Conservation (phyloP, 2,329 filamentous ascomycete genomes). For the Colletotrichum eleusines region DNA sequence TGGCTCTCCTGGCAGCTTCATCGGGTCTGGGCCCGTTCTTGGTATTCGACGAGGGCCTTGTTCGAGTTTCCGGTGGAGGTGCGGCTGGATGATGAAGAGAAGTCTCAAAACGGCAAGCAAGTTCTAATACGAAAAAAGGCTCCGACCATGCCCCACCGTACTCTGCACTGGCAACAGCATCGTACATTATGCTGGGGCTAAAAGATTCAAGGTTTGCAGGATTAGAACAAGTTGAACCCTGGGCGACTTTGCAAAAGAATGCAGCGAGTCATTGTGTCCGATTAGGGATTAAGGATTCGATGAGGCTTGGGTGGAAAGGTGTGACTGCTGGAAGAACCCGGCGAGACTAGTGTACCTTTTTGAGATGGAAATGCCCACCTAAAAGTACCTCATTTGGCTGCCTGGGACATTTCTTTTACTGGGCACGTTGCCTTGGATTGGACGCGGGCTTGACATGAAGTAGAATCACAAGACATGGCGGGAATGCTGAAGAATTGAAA, state of each 20-base stretch:
- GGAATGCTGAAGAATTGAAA: constrained; percentile 16
- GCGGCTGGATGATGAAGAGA: not conserved
- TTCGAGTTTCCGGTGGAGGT: constrained; percentile 9
- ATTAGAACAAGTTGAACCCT: not conserved
- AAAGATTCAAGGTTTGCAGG: not conserved
- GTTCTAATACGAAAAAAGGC: too few relatives aligned
- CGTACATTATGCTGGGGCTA: not conserved
- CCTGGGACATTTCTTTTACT: not conserved
- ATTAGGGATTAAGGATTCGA: not conserved
- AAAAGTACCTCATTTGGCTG: not conserved
- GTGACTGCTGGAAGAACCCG: not conserved
- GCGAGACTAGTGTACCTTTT: not conserved
- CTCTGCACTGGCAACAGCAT: too few relatives aligned
- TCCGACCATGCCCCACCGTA: too few relatives aligned
- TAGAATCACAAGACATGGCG: not conserved
- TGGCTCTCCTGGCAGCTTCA: constrained; percentile 24
- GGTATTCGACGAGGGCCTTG: constrained; percentile 13
- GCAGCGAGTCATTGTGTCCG: not conserved
- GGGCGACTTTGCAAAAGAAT: not conserved
- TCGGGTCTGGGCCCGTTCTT: constrained; percentile 28
- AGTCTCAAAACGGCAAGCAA: not conserved
- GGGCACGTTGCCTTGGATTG: not conserved
- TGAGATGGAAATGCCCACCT: not conserved
- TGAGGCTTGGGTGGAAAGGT: not conserved
- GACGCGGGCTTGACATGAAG: not conserved